phyloP scores from a whole-genome alignment of 2,329 filamentous ascomycete species.

The Kalaharituber pfeilii region DNA sequence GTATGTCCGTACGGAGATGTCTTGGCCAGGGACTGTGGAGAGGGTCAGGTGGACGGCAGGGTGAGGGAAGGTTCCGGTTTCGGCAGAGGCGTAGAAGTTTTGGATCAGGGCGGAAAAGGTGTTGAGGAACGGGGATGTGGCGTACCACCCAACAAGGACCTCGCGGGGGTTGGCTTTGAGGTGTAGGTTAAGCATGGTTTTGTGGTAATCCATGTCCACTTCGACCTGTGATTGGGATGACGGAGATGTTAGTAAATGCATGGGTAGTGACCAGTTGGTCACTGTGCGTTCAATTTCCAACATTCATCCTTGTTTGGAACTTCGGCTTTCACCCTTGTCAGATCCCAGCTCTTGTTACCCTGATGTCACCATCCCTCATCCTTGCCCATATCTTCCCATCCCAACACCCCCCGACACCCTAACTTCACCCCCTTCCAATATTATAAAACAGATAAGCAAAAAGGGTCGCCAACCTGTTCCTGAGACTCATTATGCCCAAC shows the following conservation, averaged over 20 bases:
- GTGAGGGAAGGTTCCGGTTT: slow-evolving; percentile 91
- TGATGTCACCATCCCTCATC: no score
- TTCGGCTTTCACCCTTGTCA: background rate
- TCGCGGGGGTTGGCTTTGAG: slow-evolving; percentile 89
- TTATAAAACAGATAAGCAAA: background rate
- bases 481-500: slow-evolving; percentile 97
- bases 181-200: slow-evolving; percentile 93
- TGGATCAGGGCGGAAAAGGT: slow-evolving; percentile 97
- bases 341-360: no score
- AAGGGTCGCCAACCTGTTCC: slow-evolving; percentile 43
- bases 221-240: slow-evolving; percentile 45
- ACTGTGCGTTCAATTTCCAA: background rate
- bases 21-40: slow-evolving; percentile 69
- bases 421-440: no score
- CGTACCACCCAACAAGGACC: slow-evolving; percentile 93
- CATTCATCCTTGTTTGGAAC: background rate
- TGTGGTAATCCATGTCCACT: slow-evolving; percentile 99
- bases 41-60: slow-evolving; percentile 96
- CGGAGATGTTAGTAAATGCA: background rate
- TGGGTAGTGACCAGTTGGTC: background rate
- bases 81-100: slow-evolving; percentile 96
- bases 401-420: no score
- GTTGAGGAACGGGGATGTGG: slow-evolving; percentile 90
- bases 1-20: slow-evolving; percentile 82
- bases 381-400: no score